Evolutionary conservation across 1,284 basidiomycete species (phyloP).

Genomic region (Cutaneotrichosporon cutaneum): DNA sequence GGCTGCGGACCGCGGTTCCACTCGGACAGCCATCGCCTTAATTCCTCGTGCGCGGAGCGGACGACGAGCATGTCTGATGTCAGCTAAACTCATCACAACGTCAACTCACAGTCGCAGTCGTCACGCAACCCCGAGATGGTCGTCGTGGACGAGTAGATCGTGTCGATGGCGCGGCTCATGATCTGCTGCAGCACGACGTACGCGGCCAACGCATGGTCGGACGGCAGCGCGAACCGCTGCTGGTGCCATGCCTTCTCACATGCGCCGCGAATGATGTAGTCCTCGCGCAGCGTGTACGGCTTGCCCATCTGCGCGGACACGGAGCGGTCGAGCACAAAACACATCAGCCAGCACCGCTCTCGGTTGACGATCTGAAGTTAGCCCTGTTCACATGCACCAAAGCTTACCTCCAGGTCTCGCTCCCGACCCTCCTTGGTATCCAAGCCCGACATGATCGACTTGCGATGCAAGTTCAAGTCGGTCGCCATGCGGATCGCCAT

Average conservation of each 20-base stretch:
- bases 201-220: constrained; percentile 58
- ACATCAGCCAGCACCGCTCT: constrained; percentile 90
- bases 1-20: constrained; percentile 27
- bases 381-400: neutral
- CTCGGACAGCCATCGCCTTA: constrained; percentile 42
- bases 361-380: constrained; percentile 74
- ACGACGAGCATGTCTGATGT: constrained; percentile 45
- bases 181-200: constrained; percentile 74
- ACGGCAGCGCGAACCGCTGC: constrained; percentile 62
- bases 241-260: constrained; percentile 64
- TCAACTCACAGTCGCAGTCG: constrained; percentile 73
- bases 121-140: constrained; percentile 78
- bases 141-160: constrained; percentile 80
- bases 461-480: constrained; percentile 91
- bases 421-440: constrained; percentile 66
- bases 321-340: constrained; percentile 85
- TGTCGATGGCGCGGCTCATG: constrained; percentile 81
- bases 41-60: constrained; percentile 48
- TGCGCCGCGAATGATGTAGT: constrained; percentile 82
- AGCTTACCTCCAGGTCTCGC: constrained; percentile 48
- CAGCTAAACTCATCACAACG: constrained; percentile 57
- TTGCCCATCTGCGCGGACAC: constrained; percentile 68
- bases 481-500: constrained; percentile 76
- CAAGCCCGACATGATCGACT: constrained; percentile 67
- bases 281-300: constrained; percentile 55